Evolutionary conservation across 2,329 filamentous ascomycete genomes (phyloP).

Genomic region (Aureobasidium sp.): DNA sequence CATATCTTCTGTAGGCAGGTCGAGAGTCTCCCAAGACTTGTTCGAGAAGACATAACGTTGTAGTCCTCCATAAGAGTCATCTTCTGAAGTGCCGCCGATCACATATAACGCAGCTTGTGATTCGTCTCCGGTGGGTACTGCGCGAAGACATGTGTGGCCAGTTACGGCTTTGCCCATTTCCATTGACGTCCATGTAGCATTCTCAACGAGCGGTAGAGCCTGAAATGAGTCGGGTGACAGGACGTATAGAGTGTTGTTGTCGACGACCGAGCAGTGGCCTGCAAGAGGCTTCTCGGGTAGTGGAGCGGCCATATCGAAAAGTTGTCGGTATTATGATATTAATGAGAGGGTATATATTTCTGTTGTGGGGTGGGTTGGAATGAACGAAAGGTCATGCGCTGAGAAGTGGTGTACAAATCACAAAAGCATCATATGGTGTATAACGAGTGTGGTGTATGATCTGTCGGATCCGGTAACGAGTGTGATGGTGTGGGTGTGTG

Average conservation of each 20-base stretch:
- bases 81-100: constrained; percentile 60
- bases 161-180: constrained; percentile 59
- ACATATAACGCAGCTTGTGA: constrained; percentile 62
- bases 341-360: background rate
- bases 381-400: background rate
- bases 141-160: constrained; percentile 69
- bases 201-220: constrained; percentile 58
- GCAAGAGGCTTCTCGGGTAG: constrained; percentile 60
- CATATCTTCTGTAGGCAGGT: constrained; percentile 43
- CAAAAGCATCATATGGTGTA: background rate
- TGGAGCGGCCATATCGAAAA: constrained; percentile 56
- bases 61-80: constrained; percentile 59
- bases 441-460: background rate
- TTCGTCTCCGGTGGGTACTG: constrained; percentile 48
- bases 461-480: background rate
- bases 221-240: constrained; percentile 70
- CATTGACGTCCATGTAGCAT: constrained; percentile 63
- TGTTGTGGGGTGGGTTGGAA: background rate
- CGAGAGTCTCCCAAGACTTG: constrained; percentile 50
- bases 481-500: background rate
- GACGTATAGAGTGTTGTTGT: constrained; percentile 75
- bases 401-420: background rate
- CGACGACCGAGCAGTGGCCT: constrained; percentile 72
- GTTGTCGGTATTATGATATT: constrained; percentile 4
- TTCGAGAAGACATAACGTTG: constrained; percentile 56